Percentiles rank a stretch among this genome's conserved stretches.
These are phyloP conservation scores for Phytophthora hybrid DNA, from an alignment of 352 stramenopile species.

Conservation along the genomic window DNA sequence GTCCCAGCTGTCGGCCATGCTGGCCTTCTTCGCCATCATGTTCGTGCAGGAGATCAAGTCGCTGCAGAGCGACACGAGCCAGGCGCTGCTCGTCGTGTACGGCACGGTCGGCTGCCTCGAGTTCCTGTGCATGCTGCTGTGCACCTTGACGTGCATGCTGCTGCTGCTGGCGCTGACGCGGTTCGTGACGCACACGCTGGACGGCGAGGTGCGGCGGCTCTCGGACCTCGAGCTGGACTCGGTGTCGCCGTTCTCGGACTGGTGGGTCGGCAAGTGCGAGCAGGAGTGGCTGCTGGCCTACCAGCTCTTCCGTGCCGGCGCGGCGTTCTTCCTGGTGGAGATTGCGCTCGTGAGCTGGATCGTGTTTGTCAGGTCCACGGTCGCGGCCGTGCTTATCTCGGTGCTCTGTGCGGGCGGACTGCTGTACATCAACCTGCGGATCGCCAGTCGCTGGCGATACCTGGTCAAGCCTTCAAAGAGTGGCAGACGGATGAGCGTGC, in stretches of 20 bases:
- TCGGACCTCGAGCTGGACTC: slow-evolving; percentile 67
- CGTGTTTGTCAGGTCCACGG: slow-evolving; percentile 58
- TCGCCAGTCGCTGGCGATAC: slow-evolving; percentile 79
- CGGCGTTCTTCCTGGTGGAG: slow-evolving; percentile 71
- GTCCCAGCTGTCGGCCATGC: slow-evolving; percentile 69
- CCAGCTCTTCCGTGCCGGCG: slow-evolving; percentile 64
- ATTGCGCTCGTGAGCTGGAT: slow-evolving; percentile 70
- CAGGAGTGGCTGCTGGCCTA: slow-evolving; percentile 80
- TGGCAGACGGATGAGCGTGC: slow-evolving; percentile 29
- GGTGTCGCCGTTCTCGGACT: slow-evolving; percentile 72
- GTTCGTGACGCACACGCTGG: slow-evolving; percentile 83
- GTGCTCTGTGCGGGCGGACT: slow-evolving; percentile 54
- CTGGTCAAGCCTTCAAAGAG: slow-evolving; percentile 67
- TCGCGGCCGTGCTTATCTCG: slow-evolving; percentile 57
- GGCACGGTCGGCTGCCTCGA: slow-evolving; percentile 61
- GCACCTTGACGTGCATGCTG: slow-evolving; percentile 74
- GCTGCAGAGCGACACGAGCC: slow-evolving; percentile 48
- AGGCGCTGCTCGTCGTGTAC: slow-evolving; percentile 70
- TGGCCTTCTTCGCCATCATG: slow-evolving; percentile 78
- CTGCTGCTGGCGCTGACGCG: slow-evolving; percentile 79
- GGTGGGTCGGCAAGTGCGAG: slow-evolving; percentile 78
- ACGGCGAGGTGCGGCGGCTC: slow-evolving; percentile 65
- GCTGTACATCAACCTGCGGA: slow-evolving; percentile 72
- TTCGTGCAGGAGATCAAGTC: slow-evolving; percentile 77
- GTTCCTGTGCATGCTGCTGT: slow-evolving; percentile 83